phyloP scores from a whole-genome alignment of 805 yeast species.

The Kregervanrija fluxuum region DNA sequence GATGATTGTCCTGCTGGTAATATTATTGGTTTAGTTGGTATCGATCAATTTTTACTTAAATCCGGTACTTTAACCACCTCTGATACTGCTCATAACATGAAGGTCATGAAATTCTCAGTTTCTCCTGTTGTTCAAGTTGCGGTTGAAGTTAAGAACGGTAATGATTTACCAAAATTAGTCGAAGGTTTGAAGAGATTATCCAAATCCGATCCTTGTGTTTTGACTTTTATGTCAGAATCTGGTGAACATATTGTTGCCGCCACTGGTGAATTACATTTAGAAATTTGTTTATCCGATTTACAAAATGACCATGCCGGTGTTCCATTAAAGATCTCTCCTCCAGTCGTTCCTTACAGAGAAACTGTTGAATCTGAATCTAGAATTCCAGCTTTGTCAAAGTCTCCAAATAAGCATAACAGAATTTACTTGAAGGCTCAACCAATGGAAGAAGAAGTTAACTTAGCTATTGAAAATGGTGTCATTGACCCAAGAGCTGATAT shows the following conservation, averaged over 20 bases:
- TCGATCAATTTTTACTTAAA: constrained; percentile 98
- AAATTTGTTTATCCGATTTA: constrained; percentile 92
- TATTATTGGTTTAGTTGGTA: constrained; percentile 99
- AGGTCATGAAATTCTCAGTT: constrained; percentile 99
- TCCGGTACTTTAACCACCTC: constrained; percentile 98
- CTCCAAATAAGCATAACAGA: constrained; percentile 99
- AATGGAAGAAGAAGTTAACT: constrained; percentile 83
- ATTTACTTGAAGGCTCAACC: constrained; percentile 97
- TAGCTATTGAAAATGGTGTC: constrained; percentile 90
- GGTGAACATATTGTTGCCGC: constrained; percentile 99
- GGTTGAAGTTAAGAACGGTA: constrained; percentile 99
- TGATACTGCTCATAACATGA: constrained; percentile 97
- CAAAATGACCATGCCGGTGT: constrained; percentile 99
- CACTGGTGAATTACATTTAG: constrained; percentile 99
- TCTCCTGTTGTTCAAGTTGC: constrained; percentile 99
- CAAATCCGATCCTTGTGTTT: constrained; percentile 98
- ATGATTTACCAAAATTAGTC: constrained; percentile 98
- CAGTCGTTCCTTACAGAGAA: constrained; percentile 98
- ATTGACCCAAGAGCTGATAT: constrained; percentile 94
- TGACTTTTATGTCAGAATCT: constrained; percentile 77
- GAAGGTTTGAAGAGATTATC: constrained; percentile 99
- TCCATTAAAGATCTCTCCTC: constrained; percentile 96
- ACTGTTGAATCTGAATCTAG: constrained; percentile 91
- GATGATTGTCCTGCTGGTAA: constrained; percentile 99
- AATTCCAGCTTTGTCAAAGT: constrained; percentile 94